Conservation (phyloP, 352 stramenopile species). For the Labyrinthula sp. region DNA sequence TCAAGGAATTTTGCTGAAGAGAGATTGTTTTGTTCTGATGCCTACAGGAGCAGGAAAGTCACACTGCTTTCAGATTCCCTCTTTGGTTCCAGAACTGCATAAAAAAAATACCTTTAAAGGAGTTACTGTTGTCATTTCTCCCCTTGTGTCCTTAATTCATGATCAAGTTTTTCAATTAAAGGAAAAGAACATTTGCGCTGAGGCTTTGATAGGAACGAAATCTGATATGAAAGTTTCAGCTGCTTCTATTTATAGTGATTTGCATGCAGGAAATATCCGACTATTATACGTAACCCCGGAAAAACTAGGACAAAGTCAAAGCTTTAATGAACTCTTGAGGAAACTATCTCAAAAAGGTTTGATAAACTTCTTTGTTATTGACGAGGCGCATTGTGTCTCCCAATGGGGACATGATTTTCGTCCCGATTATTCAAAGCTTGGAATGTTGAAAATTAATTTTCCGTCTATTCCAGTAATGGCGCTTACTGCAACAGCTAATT, state of each 20-base stretch:
- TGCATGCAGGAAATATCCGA: constrained; percentile 56
- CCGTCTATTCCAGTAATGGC: constrained; percentile 59
- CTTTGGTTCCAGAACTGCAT: constrained; percentile 41
- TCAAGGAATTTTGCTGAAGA: constrained; percentile 56
- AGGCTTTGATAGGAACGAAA: constrained; percentile 51
- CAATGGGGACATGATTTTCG: constrained; percentile 98
- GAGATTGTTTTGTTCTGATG: constrained; percentile 96
- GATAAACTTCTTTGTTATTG: constrained; percentile 86
- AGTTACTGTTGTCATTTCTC: constrained; percentile 87
- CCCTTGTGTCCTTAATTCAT: constrained; percentile 92
- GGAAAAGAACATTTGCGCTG: constrained; percentile 34
- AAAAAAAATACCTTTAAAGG: constrained; percentile 51
- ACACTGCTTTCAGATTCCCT: constrained; percentile 86
- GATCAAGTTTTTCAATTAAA: constrained; percentile 89
- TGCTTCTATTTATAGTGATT: constrained; percentile 32
- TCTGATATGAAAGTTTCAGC: constrained; percentile 44
- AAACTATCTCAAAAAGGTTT: constrained; percentile 41
- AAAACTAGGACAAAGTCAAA: constrained; percentile 50
- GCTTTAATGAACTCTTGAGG: constrained; percentile 35
- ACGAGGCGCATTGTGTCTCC: constrained; percentile 82
- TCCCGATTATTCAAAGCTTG: constrained; percentile 86
- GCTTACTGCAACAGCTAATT: constrained; percentile 62
- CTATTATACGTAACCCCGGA: constrained; percentile 95
- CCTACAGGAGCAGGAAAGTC: constrained; percentile 93
- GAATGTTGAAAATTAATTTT: constrained; percentile 66